Evolutionary conservation across 371 early-diverging fungal genomes (phyloP).

Genomic region (Quaeritorhiza haematococci): DNA sequence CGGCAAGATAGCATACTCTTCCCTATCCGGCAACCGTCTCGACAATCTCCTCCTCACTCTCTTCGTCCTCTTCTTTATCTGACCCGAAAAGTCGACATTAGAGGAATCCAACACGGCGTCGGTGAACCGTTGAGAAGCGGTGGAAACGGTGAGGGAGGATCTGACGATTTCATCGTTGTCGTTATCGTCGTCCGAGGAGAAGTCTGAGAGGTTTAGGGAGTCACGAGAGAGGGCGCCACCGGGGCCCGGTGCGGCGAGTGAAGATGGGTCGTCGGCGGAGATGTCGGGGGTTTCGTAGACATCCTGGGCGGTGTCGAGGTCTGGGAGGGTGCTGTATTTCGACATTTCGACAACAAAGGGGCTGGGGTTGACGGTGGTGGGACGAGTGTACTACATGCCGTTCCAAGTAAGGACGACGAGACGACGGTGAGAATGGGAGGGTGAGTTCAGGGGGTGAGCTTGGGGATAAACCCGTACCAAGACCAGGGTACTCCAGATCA

Average conservation of each 20-base stretch:
- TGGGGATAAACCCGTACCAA: no score
- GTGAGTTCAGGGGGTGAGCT: no score
- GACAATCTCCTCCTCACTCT: constrained; percentile 51
- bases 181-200: constrained; percentile 6
- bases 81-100: constrained; percentile 61
- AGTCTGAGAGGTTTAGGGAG: not conserved
- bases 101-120: constrained; percentile 41
- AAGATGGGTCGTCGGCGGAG: constrained; percentile 12
- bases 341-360: no score
- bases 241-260: not conserved
- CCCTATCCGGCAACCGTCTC: constrained; percentile 35
- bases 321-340: constrained; percentile 20
- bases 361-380: no score
- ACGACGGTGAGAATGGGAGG: no score
- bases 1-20: constrained; percentile 23
- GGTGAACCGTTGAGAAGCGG: constrained; percentile 55
- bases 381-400: no score
- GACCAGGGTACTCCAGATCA: no score
- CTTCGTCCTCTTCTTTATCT: constrained; percentile 56
- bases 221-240: not conserved
- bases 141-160: constrained; percentile 50
- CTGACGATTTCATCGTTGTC: constrained; percentile 48
- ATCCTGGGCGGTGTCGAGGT: constrained; percentile 60
- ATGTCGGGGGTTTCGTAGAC: constrained; percentile 78
- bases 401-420: no score